phyloP scores from a whole-genome alignment of 345 rosid genomes.

The Eucalyptus guilfoylei region DNA sequence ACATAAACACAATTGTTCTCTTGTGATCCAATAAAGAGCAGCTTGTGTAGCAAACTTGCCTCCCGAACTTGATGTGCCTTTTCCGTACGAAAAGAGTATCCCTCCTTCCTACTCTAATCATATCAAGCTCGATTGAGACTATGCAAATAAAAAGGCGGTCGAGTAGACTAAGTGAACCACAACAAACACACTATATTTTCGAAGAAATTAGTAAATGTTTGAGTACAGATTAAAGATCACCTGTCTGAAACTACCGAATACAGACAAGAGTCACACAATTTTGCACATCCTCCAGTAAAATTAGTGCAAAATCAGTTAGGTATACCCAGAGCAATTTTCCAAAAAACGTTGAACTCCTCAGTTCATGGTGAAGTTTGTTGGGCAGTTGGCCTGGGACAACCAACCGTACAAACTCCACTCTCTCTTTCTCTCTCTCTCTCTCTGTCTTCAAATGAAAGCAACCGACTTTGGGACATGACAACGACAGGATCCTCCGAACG shows the following conservation, averaged over 20 bases:
- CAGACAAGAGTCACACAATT: background rate
- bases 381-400: background rate
- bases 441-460: background rate
- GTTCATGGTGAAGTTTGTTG: background rate
- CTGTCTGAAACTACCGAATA: background rate
- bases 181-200: background rate
- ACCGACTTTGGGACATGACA: background rate
- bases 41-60: background rate
- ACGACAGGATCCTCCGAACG: background rate
- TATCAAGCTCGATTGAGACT: background rate
- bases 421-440: background rate
- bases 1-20: background rate
- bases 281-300: background rate
- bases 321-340: background rate
- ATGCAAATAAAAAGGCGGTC: background rate
- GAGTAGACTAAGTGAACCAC: fast-evolving
- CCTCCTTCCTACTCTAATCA: background rate
- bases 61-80: background rate
- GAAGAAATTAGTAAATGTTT: background rate
- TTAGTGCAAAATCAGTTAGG: background rate
- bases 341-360: background rate
- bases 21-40: background rate
- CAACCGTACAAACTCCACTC: constrained; percentile 15
- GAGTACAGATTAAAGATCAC: background rate
- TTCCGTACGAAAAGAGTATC: background rate